Percentiles rank a stretch among this genome's conserved stretches.
Conservation (phyloP, 2,329 filamentous ascomycete species). For the Diaporthe citri region DNA sequence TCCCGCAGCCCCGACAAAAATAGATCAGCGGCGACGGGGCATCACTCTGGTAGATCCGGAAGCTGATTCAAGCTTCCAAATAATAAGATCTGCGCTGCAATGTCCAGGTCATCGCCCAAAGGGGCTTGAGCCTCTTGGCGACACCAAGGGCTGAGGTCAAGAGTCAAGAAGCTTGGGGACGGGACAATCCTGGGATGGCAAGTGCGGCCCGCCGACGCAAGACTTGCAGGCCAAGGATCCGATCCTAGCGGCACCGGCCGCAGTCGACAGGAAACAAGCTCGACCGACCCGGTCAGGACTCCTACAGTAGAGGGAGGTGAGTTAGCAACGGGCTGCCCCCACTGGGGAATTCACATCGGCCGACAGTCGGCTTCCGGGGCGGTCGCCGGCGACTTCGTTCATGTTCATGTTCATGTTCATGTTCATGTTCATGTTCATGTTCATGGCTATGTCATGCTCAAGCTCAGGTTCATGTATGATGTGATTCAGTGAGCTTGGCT, state of each 20-base stretch:
- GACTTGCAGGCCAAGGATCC: constrained; percentile 20
- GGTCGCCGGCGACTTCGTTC: not conserved
- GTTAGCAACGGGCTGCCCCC: not conserved
- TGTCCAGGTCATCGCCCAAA: constrained; percentile 19
- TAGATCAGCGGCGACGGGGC: constrained; percentile 24
- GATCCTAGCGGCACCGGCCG: constrained; percentile 19
- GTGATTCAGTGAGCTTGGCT: not conserved
- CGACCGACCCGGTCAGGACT: constrained; percentile 11
- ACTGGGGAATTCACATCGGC: not conserved
- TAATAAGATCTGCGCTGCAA: constrained; percentile 31
- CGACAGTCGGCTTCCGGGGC: not conserved
- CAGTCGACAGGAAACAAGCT: constrained; percentile 11
- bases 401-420: not conserved
- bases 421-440: not conserved
- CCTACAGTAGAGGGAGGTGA: too few relatives aligned
- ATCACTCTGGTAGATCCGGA: not conserved
- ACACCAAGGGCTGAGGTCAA: constrained; percentile 17
- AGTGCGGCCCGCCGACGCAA: constrained; percentile 22
- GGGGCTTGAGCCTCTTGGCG: not conserved
- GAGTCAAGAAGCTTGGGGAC: constrained; percentile 7
- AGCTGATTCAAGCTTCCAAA: constrained; percentile 21
- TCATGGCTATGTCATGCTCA: not conserved
- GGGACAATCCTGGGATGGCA: constrained; percentile 14
- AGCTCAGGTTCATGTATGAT: not conserved
- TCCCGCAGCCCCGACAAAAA: constrained; percentile 8